These are phyloP conservation scores for Colletotrichum shisoi DNA, from an alignment of 2,329 filamentous ascomycete genomes.

Conservation along the genomic window DNA sequence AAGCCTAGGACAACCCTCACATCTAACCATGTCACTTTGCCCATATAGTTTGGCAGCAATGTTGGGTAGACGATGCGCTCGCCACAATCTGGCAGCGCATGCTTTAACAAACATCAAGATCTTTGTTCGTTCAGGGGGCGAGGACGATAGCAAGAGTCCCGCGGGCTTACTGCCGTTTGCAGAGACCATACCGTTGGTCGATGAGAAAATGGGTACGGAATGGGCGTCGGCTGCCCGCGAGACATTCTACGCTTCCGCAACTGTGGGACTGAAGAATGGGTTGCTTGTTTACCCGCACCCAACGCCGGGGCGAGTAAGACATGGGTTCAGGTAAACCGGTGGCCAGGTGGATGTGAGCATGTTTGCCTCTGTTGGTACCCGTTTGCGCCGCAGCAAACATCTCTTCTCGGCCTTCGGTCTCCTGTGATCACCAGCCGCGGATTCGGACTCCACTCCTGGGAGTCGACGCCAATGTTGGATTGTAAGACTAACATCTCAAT, in stretches of 20 bases:
- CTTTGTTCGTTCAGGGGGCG: background rate
- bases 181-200: background rate
- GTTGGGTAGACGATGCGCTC: background rate
- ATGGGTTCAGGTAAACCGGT: background rate
- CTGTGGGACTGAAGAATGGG: background rate
- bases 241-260: slow-evolving; percentile 1
- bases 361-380: slow-evolving; percentile 12
- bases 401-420: background rate
- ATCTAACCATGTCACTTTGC: background rate
- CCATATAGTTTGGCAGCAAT: background rate
- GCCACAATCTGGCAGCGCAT: background rate
- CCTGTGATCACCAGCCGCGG: background rate
- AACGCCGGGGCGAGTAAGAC: background rate
- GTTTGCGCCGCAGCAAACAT: slow-evolving; percentile 23
- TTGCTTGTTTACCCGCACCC: slow-evolving; percentile 6
- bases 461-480: background rate
- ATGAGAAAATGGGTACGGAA: slow-evolving; percentile 1
- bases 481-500: background rate
- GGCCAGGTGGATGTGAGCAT: background rate
- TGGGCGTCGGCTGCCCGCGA: slow-evolving; percentile 7
- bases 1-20: background rate
- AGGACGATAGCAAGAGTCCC: slow-evolving; percentile 8
- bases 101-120: background rate
- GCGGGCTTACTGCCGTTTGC: slow-evolving; percentile 2
- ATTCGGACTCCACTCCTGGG: background rate